Evolutionary conservation across 768 basidiomycete genomes (phyloP).

Genomic region (Steccherinum ochraceum): DNA sequence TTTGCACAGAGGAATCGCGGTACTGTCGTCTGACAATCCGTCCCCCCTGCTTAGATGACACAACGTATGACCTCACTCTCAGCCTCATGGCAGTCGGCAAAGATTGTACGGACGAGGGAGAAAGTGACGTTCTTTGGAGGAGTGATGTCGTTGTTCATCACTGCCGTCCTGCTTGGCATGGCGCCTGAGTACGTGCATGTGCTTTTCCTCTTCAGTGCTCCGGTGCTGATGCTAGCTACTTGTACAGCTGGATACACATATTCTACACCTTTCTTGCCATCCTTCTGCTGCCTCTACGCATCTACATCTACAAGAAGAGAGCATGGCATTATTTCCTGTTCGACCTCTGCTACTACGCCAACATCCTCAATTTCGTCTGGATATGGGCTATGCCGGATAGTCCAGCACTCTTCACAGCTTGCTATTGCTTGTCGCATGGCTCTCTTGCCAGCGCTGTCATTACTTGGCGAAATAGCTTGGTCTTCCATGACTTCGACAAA

Average conservation of each 20-base stretch:
- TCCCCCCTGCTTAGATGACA: too few relatives aligned
- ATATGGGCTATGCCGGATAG: slow-evolving; percentile 85
- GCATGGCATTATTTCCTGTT: slow-evolving; percentile 94
- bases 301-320: slow-evolving; percentile 86
- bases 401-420: slow-evolving; percentile 78
- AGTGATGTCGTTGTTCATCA: slow-evolving; percentile 82
- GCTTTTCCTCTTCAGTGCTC: background rate
- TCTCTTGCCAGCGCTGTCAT: slow-evolving; percentile 91
- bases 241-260: slow-evolving; percentile 80
- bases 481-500: slow-evolving; percentile 97
- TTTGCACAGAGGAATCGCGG: too few relatives aligned
- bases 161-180: slow-evolving; percentile 83
- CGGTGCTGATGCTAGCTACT: slow-evolving; percentile 5
- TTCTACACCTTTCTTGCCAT: slow-evolving; percentile 75
- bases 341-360: slow-evolving; percentile 91
- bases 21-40: too few relatives aligned
- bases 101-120: slow-evolving; percentile 75
- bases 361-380: slow-evolving; percentile 85
- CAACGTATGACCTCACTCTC: slow-evolving; percentile 72
- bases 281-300: slow-evolving; percentile 78
- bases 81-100: slow-evolving; percentile 88
- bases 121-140: slow-evolving; percentile 91
- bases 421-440: slow-evolving; percentile 90
- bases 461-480: slow-evolving; percentile 97
- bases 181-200: slow-evolving; percentile 67